Percentiles rank a stretch among this genome's conserved stretches.
Evolutionary conservation across 2,329 filamentous ascomycete genomes (phyloP).

Genomic region (Phoma herbarum): DNA sequence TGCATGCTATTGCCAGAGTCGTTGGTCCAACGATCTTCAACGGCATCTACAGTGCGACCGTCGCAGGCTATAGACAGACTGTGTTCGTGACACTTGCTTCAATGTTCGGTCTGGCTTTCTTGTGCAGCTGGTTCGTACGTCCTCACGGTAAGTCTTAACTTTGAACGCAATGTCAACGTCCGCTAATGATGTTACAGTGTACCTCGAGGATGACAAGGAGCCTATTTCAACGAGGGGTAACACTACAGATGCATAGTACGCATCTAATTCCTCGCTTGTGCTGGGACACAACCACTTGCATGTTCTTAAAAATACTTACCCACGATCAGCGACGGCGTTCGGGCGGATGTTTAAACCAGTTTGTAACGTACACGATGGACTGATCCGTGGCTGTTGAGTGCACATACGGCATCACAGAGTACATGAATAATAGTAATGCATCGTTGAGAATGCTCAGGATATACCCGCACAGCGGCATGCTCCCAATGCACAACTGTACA

Average conservation of each 20-base stretch:
- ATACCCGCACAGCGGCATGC: no score
- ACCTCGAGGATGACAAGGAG: slow-evolving; percentile 16
- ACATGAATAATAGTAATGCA: neutral
- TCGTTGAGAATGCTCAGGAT: no score
- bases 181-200: slow-evolving; percentile 7
- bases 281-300: neutral
- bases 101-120: slow-evolving; percentile 72
- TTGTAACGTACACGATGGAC: neutral
- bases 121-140: slow-evolving; percentile 74
- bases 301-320: neutral
- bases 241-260: slow-evolving; percentile 10
- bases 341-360: neutral
- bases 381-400: no score
- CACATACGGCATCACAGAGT: neutral
- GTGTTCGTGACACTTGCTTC: slow-evolving; percentile 79
- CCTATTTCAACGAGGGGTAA: neutral
- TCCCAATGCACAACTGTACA: no score
- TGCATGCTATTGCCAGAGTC: slow-evolving; percentile 83
- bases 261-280: neutral
- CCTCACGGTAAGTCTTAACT: slow-evolving; percentile 70
- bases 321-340: slow-evolving; percentile 4
- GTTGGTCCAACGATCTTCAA: slow-evolving; percentile 85
- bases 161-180: slow-evolving; percentile 28
- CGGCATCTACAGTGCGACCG: slow-evolving; percentile 82
- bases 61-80: slow-evolving; percentile 78